Evolutionary conservation across 306 rosid species (phyloP), one percentile per base, ranked within the genome.

Genomic region (Rosa multiflora): DNA sequence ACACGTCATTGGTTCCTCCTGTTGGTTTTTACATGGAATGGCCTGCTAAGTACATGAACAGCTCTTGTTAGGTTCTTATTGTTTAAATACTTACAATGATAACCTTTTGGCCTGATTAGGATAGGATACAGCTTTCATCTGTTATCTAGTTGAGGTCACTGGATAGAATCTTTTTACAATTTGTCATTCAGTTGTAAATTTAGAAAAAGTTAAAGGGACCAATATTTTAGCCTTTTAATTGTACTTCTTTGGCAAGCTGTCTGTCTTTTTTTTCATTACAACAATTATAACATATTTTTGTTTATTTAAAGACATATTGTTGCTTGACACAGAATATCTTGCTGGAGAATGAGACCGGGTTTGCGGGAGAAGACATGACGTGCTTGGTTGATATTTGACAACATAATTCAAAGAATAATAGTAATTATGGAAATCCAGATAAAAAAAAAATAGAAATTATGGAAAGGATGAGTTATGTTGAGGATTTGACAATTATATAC

Each of bases 381-480:
- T 76, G 58, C 74, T 47, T 46, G 40, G n/a, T 47, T 47, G 40
- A 14, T 21, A 47, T 29, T 48, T 76, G 68, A 76, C 79, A 44
- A 76, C 61, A 32, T 12, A 76, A 46, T 63, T 63, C 72, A 18
- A 63, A 76, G 29, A 67, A 76, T 76, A 62, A 62, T 53, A 75
- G 8, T 58, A 3, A 15, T 58, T 17, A 63, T 20, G n/a, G 72
- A 63, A 40, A 5, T 26, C 29, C 29, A 26, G 29, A 26, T 26
- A 26, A 26, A 26, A 26, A 26, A 26, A 26, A 26, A 62, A 62
- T 53, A 75, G 8, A 42, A 3, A 15, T 58, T 44, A 63, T 20
- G n/a, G 72, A 63, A 40, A 5, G 46, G 20, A 32, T 47, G 79
- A 32, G 79, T 46, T 47, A 47, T 63, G 79, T 62, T 62, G 35